A percentile compares a stretch with the other conserved stretches of the same genome.
Conservation (phyloP, 2,329 filamentous ascomycete species). For the Drechslerella stenobrocha region DNA sequence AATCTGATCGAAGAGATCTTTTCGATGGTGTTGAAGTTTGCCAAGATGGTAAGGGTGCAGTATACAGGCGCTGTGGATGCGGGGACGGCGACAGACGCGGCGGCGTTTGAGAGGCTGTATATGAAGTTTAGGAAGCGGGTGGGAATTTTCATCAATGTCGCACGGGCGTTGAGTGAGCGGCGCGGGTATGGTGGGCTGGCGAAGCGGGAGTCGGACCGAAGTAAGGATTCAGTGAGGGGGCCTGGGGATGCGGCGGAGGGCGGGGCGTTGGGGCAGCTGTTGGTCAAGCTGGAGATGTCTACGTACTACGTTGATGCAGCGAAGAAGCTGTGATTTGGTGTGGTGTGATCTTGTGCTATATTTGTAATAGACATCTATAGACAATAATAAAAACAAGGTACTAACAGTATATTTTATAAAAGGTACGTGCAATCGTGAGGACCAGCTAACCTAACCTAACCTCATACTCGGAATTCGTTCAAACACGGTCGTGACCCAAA, state of each 20-base stretch:
- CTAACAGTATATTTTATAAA: no score
- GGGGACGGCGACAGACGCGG: conserved; percentile 53
- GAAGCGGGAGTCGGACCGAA: conserved; percentile 56
- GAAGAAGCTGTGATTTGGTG: conserved; percentile 30
- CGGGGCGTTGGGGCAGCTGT: conserved; percentile 69
- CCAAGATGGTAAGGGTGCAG: conserved; percentile 56
- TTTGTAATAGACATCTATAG: no score
- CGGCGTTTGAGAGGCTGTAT: conserved; percentile 63
- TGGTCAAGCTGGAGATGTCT: conserved; percentile 70
- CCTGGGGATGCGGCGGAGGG: conserved; percentile 56
- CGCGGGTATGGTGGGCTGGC: conserved; percentile 59
- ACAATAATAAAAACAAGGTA: no score
- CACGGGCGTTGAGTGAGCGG: conserved; percentile 69
- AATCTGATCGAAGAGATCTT: conserved; percentile 78
- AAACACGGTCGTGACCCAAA: no score
- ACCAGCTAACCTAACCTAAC: no score
- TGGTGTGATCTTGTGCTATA: no score
- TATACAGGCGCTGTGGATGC: conserved; percentile 20
- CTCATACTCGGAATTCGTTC: no score
- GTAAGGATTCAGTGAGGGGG: conserved; percentile 49
- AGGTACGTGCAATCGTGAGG: no score
- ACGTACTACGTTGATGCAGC: conserved; percentile 50
- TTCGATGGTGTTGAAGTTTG: conserved; percentile 70
- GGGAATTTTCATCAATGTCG: conserved; percentile 73
- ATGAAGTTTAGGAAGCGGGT: conserved; percentile 70